Base-by-base conservation (phyloP, 345 rosid genomes). In the Adansonia digitata region DNA sequence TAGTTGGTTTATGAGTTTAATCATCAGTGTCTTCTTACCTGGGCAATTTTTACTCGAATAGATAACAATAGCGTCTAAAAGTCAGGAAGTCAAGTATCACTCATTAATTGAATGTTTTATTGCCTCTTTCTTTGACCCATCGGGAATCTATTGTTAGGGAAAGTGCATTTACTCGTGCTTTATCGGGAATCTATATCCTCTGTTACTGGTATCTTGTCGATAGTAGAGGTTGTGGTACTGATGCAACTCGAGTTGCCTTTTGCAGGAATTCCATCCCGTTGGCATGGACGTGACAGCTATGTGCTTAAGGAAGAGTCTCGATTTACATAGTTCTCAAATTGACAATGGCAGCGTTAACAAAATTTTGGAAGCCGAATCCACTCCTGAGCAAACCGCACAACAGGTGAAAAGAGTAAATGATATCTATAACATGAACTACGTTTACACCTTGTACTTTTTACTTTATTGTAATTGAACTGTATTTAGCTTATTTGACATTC, bases 221-320 rank as follows among this genome's bases (percentile, higher is more conserved):
- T 18, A 5, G 39, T 52, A 22, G 63, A 56, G 5, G 52, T 72
- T 43, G 24, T 29, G 43, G 24, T 40, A 66, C 11, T 67, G 55
- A 59, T 48, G 67, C 53, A 34, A 69, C 27, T 37, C 72, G 64
- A 72, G 37, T 77, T 57, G 40, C 5, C 24, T 79, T 73, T 20
- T 87, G 81, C 86, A 92, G 97, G 85, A 80, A 80, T 86, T 87
- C 69, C 85, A 85, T 79, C 87, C 85, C 35, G 53, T 78, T 81
- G 74, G 81, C 78, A 67, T 79, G 84, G 91, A 86, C 72, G 74
- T 72, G 79, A 75, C 83, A 69, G 77, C 85, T 69, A 69, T 71
- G 27, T 42, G 82, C 43, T 84, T 82, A 67, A 83, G 84, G 79
- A 79, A 80, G 63, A 83, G 82, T 75, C 39, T 77, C 12, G 80